These are phyloP conservation scores for Aspergillus olivimuriae DNA, from an alignment of 495 filamentous ascomycete genomes.

Conservation along the genomic window DNA sequence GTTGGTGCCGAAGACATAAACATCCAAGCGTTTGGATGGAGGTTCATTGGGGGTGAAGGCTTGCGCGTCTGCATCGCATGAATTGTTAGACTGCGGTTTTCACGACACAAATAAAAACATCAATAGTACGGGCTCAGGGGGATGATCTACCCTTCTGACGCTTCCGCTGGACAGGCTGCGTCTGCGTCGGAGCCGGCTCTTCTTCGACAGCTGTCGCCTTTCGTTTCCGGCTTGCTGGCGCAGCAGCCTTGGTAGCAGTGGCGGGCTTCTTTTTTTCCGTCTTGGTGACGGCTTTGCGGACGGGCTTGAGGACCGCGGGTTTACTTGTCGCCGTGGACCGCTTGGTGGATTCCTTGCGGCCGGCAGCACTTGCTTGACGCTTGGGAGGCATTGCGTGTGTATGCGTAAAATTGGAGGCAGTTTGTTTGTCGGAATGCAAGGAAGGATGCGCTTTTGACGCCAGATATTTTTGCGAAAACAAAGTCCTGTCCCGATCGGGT, in stretches of 20 bases:
- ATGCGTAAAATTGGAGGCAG: too few relatives aligned
- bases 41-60: background rate
- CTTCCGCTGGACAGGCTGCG: background rate
- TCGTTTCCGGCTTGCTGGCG: background rate
- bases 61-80: background rate
- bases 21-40: constrained; percentile 22
- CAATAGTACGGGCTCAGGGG: too few relatives aligned
- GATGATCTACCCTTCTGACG: background rate
- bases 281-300: too few relatives aligned
- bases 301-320: too few relatives aligned
- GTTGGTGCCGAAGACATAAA: constrained; percentile 49
- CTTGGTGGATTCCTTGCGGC: background rate
- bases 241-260: background rate
- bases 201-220: background rate
- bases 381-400: background rate
- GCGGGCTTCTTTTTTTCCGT: too few relatives aligned
- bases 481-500: too few relatives aligned
- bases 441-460: too few relatives aligned
- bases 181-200: background rate
- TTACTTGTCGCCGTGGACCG: too few relatives aligned
- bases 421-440: too few relatives aligned
- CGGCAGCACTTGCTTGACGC: background rate
- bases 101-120: too few relatives aligned
- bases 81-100: too few relatives aligned
- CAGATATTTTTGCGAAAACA: too few relatives aligned